phyloP scores from a whole-genome alignment of 495 filamentous ascomycete species.

The Aspergillus conjunctus region DNA sequence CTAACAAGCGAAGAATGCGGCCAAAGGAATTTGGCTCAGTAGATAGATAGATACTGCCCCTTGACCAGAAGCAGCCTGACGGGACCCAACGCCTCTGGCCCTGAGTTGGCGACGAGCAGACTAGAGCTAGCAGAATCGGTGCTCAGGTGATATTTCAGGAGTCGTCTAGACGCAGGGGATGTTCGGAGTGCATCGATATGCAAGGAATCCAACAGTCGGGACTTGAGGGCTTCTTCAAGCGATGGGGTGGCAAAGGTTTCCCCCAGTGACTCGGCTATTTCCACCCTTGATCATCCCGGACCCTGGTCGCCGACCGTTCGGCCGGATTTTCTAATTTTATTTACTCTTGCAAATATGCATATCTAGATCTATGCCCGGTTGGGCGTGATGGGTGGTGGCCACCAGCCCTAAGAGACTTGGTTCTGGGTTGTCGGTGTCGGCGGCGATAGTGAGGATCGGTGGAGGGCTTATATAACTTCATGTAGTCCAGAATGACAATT shows the following conservation, averaged over 20 bases:
- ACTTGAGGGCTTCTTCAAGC: background rate
- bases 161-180: background rate
- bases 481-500: background rate
- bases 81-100: background rate
- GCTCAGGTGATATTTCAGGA: background rate
- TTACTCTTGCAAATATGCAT: background rate
- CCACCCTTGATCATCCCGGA: background rate
- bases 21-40: too few species aligned
- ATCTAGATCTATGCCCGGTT: background rate
- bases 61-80: background rate
- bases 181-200: background rate
- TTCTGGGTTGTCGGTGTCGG: background rate
- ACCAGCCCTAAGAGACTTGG: background rate
- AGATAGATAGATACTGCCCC: too few species aligned
- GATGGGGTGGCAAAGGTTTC: background rate
- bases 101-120: background rate
- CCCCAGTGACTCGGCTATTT: background rate
- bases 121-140: background rate
- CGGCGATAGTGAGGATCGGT: background rate
- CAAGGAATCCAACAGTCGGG: background rate
- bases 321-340: constrained; percentile 4
- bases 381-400: background rate
- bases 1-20: too few species aligned
- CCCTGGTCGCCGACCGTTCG: background rate
- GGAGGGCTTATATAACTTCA: background rate